A percentile compares a stretch with the other conserved stretches of the same genome.
Evolutionary conservation across 495 filamentous ascomycete genomes (phyloP).

Genomic region (Podospora anserina): DNA sequence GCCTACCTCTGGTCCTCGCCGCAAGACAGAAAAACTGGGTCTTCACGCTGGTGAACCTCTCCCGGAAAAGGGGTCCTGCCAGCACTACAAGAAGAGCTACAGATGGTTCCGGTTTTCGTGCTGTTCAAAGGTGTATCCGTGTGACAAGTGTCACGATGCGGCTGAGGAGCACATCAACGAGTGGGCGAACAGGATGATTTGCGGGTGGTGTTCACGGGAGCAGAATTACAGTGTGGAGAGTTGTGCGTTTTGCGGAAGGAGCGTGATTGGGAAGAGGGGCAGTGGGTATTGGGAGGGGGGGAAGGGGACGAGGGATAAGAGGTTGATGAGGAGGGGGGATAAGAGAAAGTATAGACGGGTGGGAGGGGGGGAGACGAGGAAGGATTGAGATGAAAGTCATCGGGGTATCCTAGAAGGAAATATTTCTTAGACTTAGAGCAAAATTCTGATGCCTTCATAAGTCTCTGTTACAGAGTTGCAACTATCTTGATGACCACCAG

Average conservation of each 20-base stretch:
- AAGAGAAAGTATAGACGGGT: constrained; percentile 65
- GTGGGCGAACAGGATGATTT: constrained; percentile 87
- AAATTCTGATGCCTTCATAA: no score
- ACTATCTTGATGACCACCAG: not conserved
- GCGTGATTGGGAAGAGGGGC: constrained; percentile 60
- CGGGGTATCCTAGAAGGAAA: no score
- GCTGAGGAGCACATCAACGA: constrained; percentile 71
- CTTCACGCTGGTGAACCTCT: constrained; percentile 77
- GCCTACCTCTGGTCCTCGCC: constrained; percentile 45
- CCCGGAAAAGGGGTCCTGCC: constrained; percentile 69
- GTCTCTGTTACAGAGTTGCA: no score
- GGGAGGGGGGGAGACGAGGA: constrained; percentile 31
- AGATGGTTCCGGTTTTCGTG: constrained; percentile 79
- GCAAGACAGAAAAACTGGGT: constrained; percentile 70
- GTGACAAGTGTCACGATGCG: constrained; percentile 81
- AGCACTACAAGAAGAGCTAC: constrained; percentile 75
- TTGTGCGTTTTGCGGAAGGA: constrained; percentile 72
- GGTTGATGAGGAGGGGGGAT: constrained; percentile 70
- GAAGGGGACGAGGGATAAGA: constrained; percentile 72
- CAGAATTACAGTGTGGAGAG: constrained; percentile 79
- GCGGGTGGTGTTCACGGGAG: constrained; percentile 77
- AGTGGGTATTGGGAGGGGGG: constrained; percentile 91
- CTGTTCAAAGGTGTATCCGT: constrained; percentile 62
- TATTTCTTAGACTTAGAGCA: no score
- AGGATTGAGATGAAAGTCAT: constrained; percentile 11